Evolutionary conservation across 345 rosid genomes (phyloP).

Genomic region (Excoecaria cochinchinensis): DNA sequence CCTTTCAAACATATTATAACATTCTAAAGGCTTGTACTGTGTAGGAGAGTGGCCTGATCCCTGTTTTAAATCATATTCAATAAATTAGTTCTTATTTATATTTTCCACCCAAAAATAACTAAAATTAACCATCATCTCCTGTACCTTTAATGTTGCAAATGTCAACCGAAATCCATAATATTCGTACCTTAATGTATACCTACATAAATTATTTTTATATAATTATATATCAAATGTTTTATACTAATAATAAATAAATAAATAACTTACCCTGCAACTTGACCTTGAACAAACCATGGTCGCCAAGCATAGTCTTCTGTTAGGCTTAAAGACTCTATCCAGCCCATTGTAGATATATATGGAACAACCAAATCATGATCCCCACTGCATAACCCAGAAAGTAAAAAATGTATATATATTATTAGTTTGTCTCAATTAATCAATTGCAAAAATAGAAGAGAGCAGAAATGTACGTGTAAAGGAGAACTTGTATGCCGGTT

Average conservation of each 20-base stretch:
- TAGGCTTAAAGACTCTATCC: slow-evolving; percentile 35
- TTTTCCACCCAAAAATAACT: background rate
- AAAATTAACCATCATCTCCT: background rate
- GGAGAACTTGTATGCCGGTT: slow-evolving; percentile 28
- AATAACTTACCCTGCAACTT: slow-evolving; percentile 42
- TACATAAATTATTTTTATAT: slow-evolving; percentile 1
- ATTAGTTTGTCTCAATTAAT: background rate
- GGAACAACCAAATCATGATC: slow-evolving; percentile 44
- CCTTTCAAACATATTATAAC: slow-evolving; percentile 39
- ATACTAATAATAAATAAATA: too few species aligned
- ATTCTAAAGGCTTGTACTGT: slow-evolving; percentile 33
- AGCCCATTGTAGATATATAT: slow-evolving; percentile 25
- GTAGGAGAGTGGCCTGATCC: slow-evolving; percentile 46
- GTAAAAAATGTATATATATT: background rate
- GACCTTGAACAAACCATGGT: slow-evolving; percentile 47
- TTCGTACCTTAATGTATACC: slow-evolving; percentile 33
- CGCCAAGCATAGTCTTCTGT: slow-evolving; percentile 34
- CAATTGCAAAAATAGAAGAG: background rate
- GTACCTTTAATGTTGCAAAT: slow-evolving; percentile 43
- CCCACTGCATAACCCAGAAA: slow-evolving; percentile 24
- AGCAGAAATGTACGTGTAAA: slow-evolving; percentile 29
- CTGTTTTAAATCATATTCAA: background rate
- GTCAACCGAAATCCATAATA: slow-evolving; percentile 34
- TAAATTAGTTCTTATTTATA: background rate
- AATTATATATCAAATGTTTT: too few species aligned